These are phyloP conservation scores for Citeromyces matritensis DNA, from an alignment of 805 yeast genomes.

Conservation along the genomic window DNA sequence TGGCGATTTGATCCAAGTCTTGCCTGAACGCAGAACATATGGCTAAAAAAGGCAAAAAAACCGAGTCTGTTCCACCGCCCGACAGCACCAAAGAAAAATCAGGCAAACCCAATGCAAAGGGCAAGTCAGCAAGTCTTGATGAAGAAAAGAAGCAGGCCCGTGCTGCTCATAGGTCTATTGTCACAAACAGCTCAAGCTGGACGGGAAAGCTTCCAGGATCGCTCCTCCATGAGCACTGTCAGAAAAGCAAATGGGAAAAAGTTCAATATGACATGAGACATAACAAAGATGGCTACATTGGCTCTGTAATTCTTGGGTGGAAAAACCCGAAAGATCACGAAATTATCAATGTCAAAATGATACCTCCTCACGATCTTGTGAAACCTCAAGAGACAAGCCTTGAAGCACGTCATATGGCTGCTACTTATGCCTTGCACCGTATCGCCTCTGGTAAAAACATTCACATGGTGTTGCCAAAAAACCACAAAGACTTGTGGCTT, in stretches of 20 bases:
- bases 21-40: too few species aligned
- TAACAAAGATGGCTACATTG: slow-evolving; percentile 36
- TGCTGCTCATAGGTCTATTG: slow-evolving; percentile 22
- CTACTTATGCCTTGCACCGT: slow-evolving; percentile 75
- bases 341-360: slow-evolving; percentile 37
- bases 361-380: slow-evolving; percentile 32
- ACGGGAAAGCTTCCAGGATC: slow-evolving; percentile 91
- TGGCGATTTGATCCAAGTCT: not conserved
- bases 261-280: slow-evolving; percentile 59
- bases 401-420: slow-evolving; percentile 84
- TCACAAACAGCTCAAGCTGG: slow-evolving; percentile 68
- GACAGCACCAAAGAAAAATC: slow-evolving; percentile 3
- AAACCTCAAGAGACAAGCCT: slow-evolving; percentile 65
- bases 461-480: slow-evolving; percentile 76
- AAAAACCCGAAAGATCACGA: slow-evolving; percentile 75
- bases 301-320: slow-evolving; percentile 50
- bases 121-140: slow-evolving; percentile 3
- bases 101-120: slow-evolving; percentile 2
- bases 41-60: slow-evolving; percentile 3
- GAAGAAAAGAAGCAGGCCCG: slow-evolving; percentile 5
- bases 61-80: not conserved
- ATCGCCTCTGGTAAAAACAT: slow-evolving; percentile 70
- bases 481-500: slow-evolving; percentile 69
- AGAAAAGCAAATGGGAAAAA: slow-evolving; percentile 78
- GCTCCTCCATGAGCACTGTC: slow-evolving; percentile 74